Evolutionary conservation across 176 grass and related monocot genomes (phyloP), one percentile per base, ranked within the genome.

Genomic region (Thinopyrum elongatum): DNA sequence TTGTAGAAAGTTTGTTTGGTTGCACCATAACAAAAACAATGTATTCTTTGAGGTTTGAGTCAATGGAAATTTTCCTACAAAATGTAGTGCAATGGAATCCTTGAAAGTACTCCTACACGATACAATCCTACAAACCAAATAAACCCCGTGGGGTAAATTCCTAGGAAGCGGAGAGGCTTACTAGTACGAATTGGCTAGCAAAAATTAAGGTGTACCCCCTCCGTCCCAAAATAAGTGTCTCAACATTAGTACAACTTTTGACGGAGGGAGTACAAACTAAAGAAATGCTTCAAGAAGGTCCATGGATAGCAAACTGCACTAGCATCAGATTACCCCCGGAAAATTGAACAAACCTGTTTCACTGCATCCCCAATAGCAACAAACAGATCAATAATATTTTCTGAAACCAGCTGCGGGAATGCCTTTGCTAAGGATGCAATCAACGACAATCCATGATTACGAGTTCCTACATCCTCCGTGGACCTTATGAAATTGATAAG

Each of bases 291-390:
- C 9, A 83, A 44, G 76, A 70, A 77, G 11, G 60, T 80, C 8
- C 46, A 29, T 25, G 6, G 30, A 63, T 33, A 51, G 49, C 30
- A 82, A 77, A 73, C 41, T 79, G 23, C 72, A 78, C 10, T 67
- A 80, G 61, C 33, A 36, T 80, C 15, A 87, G 60, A 26, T 65
- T 42, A 6, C 44, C 39, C 16, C 30, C 6, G 73, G 55, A 53
- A 86, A 72, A 59, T 27, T 79, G 55, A 17, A 72, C 85, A 47
- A 82, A 98, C 96, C 93, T 98, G 96, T 79, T 95, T 95, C 71
- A 95, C 69, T n/a, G 88, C 88, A 95, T 88, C 93, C 35, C 96
- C 96, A 68, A 98, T 94, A 71, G 89, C 79, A 14, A 91, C 86
- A 89, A 95, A 98, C 63, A 98, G 85, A 83, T 92, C 86, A 57